phyloP scores from a whole-genome alignment of 2,329 filamentous ascomycete species.

The Fusarium devonianum region DNA sequence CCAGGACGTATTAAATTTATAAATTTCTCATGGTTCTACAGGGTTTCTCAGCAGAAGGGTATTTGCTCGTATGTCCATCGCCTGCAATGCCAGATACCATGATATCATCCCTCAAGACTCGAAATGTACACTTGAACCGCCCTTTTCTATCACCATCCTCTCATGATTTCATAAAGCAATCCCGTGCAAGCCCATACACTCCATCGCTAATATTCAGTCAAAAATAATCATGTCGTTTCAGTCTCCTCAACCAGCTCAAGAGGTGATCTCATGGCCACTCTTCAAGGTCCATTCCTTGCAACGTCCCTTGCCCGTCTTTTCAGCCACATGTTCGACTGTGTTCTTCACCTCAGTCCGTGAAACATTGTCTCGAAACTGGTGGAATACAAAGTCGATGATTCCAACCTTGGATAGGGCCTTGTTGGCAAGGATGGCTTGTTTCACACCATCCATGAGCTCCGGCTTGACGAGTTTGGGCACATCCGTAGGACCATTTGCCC shows the following conservation, averaged over 20 bases:
- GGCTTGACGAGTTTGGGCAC: conserved; percentile 47
- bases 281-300: conserved; percentile 51
- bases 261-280: conserved; percentile 48
- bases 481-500: conserved; percentile 20
- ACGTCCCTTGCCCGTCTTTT: conserved; percentile 49
- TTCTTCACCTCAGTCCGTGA: conserved; percentile 53
- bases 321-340: conserved; percentile 51
- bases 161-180: conserved; percentile 32
- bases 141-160: conserved; percentile 25
- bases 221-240: conserved; percentile 27
- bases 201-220: conserved; percentile 41
- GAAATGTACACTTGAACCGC: conserved; percentile 23
- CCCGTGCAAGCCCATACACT: conserved; percentile 34
- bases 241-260: conserved; percentile 30
- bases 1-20: conserved; percentile 8
- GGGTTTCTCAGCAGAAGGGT: conserved; percentile 15
- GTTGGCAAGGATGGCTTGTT: conserved; percentile 52
- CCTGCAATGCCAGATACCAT: conserved; percentile 20
- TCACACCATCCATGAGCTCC: conserved; percentile 52
- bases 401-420: conserved; percentile 51
- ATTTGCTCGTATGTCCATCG: conserved; percentile 27
- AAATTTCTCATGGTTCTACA: conserved; percentile 12
- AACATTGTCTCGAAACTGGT: conserved; percentile 48
- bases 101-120: conserved; percentile 15
- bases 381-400: conserved; percentile 51